Conservation (phyloP, 1,284 basidiomycete species). For the Apiotrichum porosum region DNA sequence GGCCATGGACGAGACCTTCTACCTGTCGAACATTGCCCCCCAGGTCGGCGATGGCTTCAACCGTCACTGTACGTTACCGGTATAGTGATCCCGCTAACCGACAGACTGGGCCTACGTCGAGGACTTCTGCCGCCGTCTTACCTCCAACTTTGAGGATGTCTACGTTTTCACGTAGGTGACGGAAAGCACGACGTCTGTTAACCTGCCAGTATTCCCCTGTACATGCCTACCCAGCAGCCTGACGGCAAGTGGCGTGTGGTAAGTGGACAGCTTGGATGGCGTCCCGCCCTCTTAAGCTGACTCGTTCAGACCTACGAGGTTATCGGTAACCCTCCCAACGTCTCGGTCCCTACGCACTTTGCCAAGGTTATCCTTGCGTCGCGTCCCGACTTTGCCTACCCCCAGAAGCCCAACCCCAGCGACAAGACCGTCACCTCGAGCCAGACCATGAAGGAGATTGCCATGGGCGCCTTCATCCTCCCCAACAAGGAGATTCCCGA, state of each 20-base stretch:
- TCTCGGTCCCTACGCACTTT: constrained; percentile 95
- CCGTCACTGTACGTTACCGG: constrained; percentile 68
- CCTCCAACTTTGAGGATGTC: constrained; percentile 80
- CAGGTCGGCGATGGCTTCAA: constrained; percentile 98
- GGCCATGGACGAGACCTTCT: constrained; percentile 97
- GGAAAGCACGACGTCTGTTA: neutral
- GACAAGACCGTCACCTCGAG: constrained; percentile 28
- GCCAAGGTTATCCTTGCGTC: constrained; percentile 89
- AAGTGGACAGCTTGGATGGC: too few relatives aligned
- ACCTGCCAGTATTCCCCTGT: constrained; percentile 67
- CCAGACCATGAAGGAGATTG: constrained; percentile 60
- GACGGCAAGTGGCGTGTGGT: constrained; percentile 95
- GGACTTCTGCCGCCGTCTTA: constrained; percentile 89
- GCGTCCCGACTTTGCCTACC: constrained; percentile 65
- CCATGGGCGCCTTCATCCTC: constrained; percentile 87
- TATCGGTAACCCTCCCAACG: constrained; percentile 82
- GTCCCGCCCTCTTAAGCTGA: too few relatives aligned
- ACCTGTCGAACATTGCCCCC: constrained; percentile 92
- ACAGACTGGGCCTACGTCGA: constrained; percentile 94
- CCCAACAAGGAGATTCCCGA: constrained; percentile 88
- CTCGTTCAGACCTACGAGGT: constrained; percentile 75
- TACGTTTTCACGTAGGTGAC: constrained; percentile 78
- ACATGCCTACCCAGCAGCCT: constrained; percentile 73
- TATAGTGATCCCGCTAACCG: neutral
- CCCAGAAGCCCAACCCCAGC: constrained; percentile 53